These are phyloP conservation scores for Musa itinerans DNA, from an alignment of 176 grass and related monocot genomes.

Conservation along the genomic window DNA sequence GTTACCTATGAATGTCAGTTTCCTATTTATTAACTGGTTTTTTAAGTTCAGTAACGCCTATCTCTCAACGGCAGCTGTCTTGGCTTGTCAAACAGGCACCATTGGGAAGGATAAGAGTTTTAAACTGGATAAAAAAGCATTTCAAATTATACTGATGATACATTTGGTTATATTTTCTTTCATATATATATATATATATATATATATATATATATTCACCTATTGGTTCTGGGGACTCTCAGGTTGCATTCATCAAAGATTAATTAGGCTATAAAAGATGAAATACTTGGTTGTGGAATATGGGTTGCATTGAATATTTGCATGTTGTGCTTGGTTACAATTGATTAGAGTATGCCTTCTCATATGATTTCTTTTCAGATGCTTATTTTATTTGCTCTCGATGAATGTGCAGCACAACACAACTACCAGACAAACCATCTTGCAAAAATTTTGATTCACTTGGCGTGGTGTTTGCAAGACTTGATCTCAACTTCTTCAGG, in stretches of 20 bases:
- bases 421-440: conserved; percentile 84
- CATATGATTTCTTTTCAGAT: not conserved
- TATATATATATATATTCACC: not conserved
- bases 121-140: not conserved
- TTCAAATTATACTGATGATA: not conserved
- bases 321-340: not conserved
- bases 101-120: not conserved
- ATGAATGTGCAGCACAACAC: conserved; percentile 77
- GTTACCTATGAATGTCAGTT: not conserved
- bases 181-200: not conserved
- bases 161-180: not conserved
- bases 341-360: not conserved
- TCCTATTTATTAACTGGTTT: not conserved
- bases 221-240: too few relatives aligned
- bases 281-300: not conserved
- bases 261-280: not conserved
- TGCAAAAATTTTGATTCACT: conserved; percentile 85
- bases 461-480: conserved; percentile 93
- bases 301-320: too few relatives aligned
- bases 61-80: not conserved
- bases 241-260: not conserved
- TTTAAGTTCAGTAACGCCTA: not conserved
- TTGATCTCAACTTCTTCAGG: conserved; percentile 36
- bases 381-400: conserved; percentile 8
- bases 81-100: not conserved